These are phyloP conservation scores for Exophiala alcalophila DNA, from an alignment of 2,329 filamentous ascomycete genomes.

Conservation along the genomic window DNA sequence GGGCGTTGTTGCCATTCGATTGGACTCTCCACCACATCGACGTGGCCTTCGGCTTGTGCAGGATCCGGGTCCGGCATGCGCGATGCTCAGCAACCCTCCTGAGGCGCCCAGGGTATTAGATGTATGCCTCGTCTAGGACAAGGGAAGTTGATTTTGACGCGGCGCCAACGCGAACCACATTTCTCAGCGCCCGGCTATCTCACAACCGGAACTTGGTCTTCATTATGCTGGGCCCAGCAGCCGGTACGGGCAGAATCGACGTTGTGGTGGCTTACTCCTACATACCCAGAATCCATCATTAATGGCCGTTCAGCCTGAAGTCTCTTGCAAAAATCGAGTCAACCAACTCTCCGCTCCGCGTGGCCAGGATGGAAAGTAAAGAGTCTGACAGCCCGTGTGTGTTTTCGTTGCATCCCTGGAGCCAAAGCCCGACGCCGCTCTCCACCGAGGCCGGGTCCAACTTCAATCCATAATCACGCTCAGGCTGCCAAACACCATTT, in stretches of 20 bases:
- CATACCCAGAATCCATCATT: no score
- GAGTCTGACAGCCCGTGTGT: slow-evolving; percentile 87
- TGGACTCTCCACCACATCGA: slow-evolving; percentile 10
- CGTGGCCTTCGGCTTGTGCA: slow-evolving; percentile 3
- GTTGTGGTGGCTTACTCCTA: no score
- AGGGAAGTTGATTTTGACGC: no score
- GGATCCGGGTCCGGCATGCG: no score
- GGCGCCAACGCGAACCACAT: no score
- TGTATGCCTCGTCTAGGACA: no score
- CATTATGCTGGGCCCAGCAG: no score
- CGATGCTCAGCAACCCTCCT: no score
- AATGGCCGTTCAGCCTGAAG: slow-evolving; percentile 10
- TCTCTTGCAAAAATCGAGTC: slow-evolving; percentile 63
- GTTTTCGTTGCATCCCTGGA: slow-evolving; percentile 90
- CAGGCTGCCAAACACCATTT: slow-evolving; percentile 61
- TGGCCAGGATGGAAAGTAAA: slow-evolving; percentile 73
- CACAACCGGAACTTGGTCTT: no score
- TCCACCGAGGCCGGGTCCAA: slow-evolving; percentile 68
- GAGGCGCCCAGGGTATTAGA: no score
- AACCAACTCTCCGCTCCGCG: slow-evolving; percentile 74
- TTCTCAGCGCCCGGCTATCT: no score
- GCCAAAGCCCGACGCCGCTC: slow-evolving; percentile 75
- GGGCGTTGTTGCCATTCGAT: not conserved
- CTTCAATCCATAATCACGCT: slow-evolving; percentile 73
- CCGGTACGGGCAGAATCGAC: no score